Evolutionary conservation across 768 basidiomycete species (phyloP).

Genomic region (Rhizopogon sp.): DNA sequence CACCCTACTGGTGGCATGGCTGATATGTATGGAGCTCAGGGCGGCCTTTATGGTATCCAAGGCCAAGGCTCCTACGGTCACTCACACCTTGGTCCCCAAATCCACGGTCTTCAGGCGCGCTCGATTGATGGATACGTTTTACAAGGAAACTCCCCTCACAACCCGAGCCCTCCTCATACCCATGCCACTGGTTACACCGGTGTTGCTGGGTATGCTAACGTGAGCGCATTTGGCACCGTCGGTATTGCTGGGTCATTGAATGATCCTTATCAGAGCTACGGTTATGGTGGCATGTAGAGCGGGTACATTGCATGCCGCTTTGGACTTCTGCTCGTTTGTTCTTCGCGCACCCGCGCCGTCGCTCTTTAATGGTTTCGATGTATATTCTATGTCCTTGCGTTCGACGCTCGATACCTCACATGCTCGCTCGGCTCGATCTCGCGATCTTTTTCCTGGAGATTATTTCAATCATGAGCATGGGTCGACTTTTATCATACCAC

Average conservation of each 20-base stretch:
- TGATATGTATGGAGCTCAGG: conserved; percentile 63
- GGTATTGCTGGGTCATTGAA: conserved; percentile 49
- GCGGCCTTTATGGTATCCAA: conserved; percentile 56
- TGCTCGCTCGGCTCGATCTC: conserved; percentile 32
- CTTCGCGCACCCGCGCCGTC: conserved; percentile 11
- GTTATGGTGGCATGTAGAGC: conserved; percentile 76
- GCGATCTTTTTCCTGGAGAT: conserved; percentile 26
- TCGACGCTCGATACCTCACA: conserved; percentile 30
- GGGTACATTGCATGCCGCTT: conserved; percentile 3
- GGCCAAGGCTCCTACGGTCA: conserved; percentile 57
- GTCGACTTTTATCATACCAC: conserved; percentile 43
- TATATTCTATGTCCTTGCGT: conserved; percentile 31
- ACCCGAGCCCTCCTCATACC: conserved; percentile 52
- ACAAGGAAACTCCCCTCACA: conserved; percentile 67
- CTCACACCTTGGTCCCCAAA: conserved; percentile 45
- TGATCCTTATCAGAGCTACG: conserved; percentile 78
- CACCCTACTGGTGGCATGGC: conserved; percentile 50
- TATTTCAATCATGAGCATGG: conserved; percentile 28
- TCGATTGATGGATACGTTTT: conserved; percentile 80
- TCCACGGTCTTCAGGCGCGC: conserved; percentile 63
- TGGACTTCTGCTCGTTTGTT: conserved; percentile 17
- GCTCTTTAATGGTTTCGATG: conserved; percentile 32
- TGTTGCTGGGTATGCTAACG: conserved; percentile 47
- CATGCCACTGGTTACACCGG: conserved; percentile 54
- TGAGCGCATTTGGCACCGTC: conserved; percentile 45